A percentile compares a stretch with the other conserved stretches of the same genome.
Conservation (phyloP, 257 asterid species). For the Forsythia viridissima region DNA sequence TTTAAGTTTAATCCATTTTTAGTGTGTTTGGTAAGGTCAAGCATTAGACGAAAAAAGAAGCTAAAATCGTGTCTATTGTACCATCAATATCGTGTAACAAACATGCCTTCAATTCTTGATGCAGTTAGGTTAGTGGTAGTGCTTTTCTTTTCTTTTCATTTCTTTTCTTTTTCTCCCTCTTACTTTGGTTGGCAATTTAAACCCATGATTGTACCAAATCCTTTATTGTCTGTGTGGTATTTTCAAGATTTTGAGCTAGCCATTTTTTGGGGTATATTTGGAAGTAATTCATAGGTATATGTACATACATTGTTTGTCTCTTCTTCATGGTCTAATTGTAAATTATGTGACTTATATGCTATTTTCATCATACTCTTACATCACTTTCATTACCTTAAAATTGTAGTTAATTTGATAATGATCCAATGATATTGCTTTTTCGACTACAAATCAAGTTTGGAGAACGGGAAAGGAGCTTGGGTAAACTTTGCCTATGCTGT, state of each 20-base stretch:
- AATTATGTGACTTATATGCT: not conserved
- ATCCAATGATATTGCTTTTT: too few relatives aligned
- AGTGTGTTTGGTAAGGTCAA: not conserved
- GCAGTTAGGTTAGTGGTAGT: not conserved
- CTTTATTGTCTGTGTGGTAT: not conserved
- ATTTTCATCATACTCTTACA: too few relatives aligned
- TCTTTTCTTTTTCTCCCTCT: not conserved
- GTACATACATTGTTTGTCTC: not conserved
- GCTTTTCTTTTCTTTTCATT: not conserved
- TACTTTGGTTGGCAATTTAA: not conserved
- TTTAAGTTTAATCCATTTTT: constrained; percentile 29
- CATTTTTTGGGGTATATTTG: not conserved
- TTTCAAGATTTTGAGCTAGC: not conserved
- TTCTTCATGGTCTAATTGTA: not conserved
- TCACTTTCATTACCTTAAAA: too few relatives aligned
- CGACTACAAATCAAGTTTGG: not conserved
- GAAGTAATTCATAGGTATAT: not conserved
- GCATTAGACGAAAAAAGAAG: not conserved
- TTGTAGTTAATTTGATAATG: too few relatives aligned
- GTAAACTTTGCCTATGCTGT: not conserved
- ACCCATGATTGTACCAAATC: not conserved
- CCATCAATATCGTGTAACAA: not conserved
- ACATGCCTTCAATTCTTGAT: not conserved
- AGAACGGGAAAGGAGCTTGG: not conserved
- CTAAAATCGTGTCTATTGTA: not conserved